Conservation (phyloP, 768 basidiomycete species). For the Mycena polygramma region DNA sequence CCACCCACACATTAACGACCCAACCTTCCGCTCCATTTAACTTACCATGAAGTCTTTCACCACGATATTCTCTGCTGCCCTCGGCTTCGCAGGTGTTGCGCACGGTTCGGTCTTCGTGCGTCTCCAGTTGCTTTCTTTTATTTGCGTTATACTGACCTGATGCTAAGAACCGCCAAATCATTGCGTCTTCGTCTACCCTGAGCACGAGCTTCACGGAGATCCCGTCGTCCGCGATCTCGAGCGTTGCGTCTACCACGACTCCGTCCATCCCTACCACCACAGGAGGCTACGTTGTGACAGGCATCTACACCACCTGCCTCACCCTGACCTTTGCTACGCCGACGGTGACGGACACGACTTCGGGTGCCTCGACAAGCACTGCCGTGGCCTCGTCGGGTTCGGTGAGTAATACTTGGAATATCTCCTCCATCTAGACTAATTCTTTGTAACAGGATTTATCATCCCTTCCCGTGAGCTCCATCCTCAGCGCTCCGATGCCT, state of each 20-base stretch:
- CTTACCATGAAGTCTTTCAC: constrained; percentile 19
- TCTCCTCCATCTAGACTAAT: not conserved
- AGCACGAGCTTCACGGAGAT: not conserved
- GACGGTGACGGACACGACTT: not conserved
- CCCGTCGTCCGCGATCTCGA: not conserved
- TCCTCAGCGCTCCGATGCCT: not conserved
- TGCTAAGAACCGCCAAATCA: not conserved
- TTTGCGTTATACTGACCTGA: too few species aligned
- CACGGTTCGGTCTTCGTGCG: not conserved
- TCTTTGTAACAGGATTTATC: not conserved
- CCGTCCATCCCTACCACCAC: not conserved
- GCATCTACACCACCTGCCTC: constrained; percentile 15
- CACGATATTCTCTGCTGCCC: not conserved
- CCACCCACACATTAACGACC: too few species aligned
- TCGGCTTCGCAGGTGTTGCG: not conserved
- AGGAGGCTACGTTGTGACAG: constrained; percentile 14
- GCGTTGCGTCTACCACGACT: not conserved
- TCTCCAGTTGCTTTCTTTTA: not conserved
- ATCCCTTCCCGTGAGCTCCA: not conserved
- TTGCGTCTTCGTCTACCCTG: not conserved
- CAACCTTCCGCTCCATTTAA: too few species aligned
- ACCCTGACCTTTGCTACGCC: constrained; percentile 8
- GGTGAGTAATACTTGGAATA: not conserved
- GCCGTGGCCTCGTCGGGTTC: not conserved
- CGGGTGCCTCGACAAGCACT: not conserved